phyloP scores from a whole-genome alignment of 352 stramenopile genomes.

The Detonula confervacea region DNA sequence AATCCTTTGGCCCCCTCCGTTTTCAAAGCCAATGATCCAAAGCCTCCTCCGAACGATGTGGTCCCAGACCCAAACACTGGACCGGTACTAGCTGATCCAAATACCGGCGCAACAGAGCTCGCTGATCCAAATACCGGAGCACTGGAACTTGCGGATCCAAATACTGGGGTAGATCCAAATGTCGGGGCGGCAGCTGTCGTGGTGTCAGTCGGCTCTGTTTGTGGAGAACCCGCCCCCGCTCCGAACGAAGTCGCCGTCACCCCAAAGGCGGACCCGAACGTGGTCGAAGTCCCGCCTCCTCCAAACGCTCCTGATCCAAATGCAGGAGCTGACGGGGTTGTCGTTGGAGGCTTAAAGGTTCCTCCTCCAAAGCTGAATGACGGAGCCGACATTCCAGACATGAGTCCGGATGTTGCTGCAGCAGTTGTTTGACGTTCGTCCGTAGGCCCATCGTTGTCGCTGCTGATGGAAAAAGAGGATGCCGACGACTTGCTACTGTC shows the following conservation, averaged over 20 bases:
- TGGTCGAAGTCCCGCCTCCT: constrained; percentile 6
- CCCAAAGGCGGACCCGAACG: constrained; percentile 45
- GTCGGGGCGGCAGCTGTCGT: constrained; percentile 2
- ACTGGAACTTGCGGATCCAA: background rate
- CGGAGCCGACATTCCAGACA: constrained; percentile 44
- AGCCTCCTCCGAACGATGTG: no score
- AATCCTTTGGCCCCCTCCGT: no score
- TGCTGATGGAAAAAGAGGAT: background rate
- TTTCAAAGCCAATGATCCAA: no score
- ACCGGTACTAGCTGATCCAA: no score
- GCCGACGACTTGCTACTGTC: constrained; percentile 14
- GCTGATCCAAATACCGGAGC: constrained; percentile 36
- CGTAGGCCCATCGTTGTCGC: background rate
- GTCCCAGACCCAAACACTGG: constrained; percentile 56
- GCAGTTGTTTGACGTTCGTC: background rate
- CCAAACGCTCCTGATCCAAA: constrained; percentile 46
- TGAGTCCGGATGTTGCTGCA: constrained; percentile 23
- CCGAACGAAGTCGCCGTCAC: constrained; percentile 40
- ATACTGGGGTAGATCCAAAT: background rate
- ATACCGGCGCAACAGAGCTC: no score
- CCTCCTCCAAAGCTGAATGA: constrained; percentile 47
- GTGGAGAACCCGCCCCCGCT: no score
- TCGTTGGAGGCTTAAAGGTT: background rate
- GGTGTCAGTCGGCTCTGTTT: background rate
- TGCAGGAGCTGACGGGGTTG: no score